Evolutionary conservation across 768 basidiomycete species (phyloP).

Genomic region (Lentinula boryana): DNA sequence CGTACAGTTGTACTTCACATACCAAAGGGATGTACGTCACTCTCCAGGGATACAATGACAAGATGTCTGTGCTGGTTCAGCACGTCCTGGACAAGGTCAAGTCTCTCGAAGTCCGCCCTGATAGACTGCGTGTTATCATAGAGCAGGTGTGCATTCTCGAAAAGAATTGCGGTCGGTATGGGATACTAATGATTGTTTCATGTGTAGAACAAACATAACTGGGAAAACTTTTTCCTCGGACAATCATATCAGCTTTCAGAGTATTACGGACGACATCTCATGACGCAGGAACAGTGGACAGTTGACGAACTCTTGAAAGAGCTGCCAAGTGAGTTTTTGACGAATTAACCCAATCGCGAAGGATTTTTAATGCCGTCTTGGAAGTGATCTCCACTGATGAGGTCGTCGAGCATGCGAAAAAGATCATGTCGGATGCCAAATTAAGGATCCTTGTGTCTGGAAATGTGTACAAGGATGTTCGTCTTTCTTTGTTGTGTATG

Average conservation of each 20-base stretch:
- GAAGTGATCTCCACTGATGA: constrained; percentile 70
- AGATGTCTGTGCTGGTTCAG: constrained; percentile 66
- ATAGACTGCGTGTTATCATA: constrained; percentile 74
- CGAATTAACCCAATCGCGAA: not conserved
- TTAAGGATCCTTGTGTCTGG: constrained; percentile 75
- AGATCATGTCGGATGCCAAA: constrained; percentile 58
- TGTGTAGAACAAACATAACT: constrained; percentile 62
- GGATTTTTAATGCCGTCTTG: not conserved
- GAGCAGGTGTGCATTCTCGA: constrained; percentile 55
- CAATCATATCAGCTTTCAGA: constrained; percentile 79
- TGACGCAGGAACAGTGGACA: constrained; percentile 71
- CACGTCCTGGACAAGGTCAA: constrained; percentile 68
- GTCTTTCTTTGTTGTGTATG: constrained; percentile 17
- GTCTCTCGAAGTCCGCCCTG: constrained; percentile 55
- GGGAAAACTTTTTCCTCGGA: constrained; percentile 82
- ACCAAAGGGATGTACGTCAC: constrained; percentile 62
- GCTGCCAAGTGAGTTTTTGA: constrained; percentile 53
- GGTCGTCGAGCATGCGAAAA: constrained; percentile 52
- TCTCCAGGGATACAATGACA: constrained; percentile 89
- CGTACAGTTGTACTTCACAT: constrained; percentile 60
- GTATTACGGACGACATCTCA: constrained; percentile 65
- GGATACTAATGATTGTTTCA: not conserved
- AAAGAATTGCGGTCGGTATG: not conserved
- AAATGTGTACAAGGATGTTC: constrained; percentile 78
- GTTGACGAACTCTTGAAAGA: constrained; percentile 71